Evolutionary conservation across 352 stramenopile genomes (phyloP).

Genomic region (Pythium oligandrum): DNA sequence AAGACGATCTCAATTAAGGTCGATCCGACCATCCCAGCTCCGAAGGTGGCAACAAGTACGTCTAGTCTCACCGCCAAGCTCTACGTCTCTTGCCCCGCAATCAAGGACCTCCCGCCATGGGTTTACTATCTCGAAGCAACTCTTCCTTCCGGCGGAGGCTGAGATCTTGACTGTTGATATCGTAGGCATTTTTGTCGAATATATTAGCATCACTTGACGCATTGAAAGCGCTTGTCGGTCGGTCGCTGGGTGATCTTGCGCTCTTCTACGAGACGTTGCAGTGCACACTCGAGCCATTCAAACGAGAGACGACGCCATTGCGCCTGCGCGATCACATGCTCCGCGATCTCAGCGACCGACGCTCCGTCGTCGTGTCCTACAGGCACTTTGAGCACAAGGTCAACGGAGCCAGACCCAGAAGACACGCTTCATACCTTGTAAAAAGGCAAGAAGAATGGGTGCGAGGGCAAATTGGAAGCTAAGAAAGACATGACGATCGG

Average conservation of each 20-base stretch:
- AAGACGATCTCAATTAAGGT: slow-evolving; percentile 59
- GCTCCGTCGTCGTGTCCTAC: slow-evolving; percentile 24
- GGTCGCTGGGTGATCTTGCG: slow-evolving; percentile 21
- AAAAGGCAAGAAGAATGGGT: slow-evolving; percentile 33
- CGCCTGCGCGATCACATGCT: slow-evolving; percentile 38
- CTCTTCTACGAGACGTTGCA: slow-evolving; percentile 25
- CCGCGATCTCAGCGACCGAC: slow-evolving; percentile 42
- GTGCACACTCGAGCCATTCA: slow-evolving; percentile 40
- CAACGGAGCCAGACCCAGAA: slow-evolving; percentile 6
- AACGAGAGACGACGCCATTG: slow-evolving; percentile 46
- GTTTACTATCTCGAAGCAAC: slow-evolving; percentile 80
- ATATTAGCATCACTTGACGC: no score
- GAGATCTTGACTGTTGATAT: no score
- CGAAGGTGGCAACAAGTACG: background rate
- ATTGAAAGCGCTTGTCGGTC: no score
- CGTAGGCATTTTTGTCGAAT: no score
- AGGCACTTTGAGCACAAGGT: background rate
- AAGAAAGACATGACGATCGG: slow-evolving; percentile 52
- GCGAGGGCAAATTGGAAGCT: slow-evolving; percentile 40
- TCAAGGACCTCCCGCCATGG: slow-evolving; percentile 76
- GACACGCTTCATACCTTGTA: slow-evolving; percentile 24
- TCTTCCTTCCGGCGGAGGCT: no score
- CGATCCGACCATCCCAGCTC: slow-evolving; percentile 20
- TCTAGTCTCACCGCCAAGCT: slow-evolving; percentile 58
- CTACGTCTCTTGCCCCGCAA: slow-evolving; percentile 66